phyloP scores from a whole-genome alignment of 805 yeast genomes.

The Hemisphaericaspora nanyangensis region DNA sequence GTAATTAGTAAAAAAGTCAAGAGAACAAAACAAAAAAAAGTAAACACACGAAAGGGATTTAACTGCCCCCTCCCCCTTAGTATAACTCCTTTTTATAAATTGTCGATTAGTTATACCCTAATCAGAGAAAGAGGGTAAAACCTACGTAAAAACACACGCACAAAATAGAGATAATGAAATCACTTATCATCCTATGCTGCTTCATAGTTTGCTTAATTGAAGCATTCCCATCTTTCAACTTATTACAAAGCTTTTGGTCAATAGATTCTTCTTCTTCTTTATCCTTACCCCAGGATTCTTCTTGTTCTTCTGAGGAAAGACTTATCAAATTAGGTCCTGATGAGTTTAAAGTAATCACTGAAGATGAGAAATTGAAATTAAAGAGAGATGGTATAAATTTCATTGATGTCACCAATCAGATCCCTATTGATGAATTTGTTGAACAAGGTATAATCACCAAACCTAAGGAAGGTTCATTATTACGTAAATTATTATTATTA shows the following conservation, averaged over 20 bases:
- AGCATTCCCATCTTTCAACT: constrained; percentile 6
- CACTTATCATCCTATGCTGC: too few species aligned
- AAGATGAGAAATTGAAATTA: constrained; percentile 30
- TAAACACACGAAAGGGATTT: too few species aligned
- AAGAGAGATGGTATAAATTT: constrained; percentile 48
- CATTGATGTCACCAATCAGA: constrained; percentile 59
- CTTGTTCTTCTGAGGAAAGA: constrained; percentile 10
- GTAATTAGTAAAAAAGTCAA: too few species aligned
- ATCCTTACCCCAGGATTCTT: background rate
- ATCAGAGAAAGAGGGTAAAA: too few species aligned
- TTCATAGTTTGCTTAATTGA: constrained; percentile 2
- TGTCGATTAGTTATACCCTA: too few species aligned
- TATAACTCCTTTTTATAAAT: too few species aligned
- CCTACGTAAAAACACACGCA: too few species aligned
- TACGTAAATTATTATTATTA: constrained; percentile 13
- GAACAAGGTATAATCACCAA: constrained; percentile 18
- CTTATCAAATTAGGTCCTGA: constrained; percentile 35
- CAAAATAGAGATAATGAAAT: too few species aligned
- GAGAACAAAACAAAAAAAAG: too few species aligned
- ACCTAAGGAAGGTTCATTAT: constrained; percentile 7
- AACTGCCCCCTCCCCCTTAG: too few species aligned
- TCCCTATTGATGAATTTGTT: constrained; percentile 34
- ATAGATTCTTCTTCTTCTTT: background rate
- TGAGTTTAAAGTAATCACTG: constrained; percentile 29
- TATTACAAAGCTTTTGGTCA: too few species aligned